These are phyloP conservation scores for Rhexocercosporidium sp. DNA, from an alignment of 2,329 filamentous ascomycete genomes.

Conservation along the genomic window DNA sequence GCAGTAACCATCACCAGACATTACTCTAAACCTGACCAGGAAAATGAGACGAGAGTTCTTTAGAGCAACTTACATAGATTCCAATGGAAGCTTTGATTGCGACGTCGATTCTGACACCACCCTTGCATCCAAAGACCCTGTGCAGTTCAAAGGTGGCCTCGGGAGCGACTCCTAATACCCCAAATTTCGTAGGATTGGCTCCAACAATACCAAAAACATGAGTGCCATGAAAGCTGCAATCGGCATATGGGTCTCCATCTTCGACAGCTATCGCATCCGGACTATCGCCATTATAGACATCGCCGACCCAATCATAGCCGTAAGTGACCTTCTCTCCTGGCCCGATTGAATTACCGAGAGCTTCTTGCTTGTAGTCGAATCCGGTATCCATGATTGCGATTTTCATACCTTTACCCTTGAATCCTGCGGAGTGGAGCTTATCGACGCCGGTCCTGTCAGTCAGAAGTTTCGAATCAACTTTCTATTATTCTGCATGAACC, in stretches of 20 bases:
- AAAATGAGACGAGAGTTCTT: too few relatives aligned
- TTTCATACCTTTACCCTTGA: conserved; percentile 52
- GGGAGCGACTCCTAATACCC: conserved; percentile 32
- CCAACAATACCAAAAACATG: conserved; percentile 33
- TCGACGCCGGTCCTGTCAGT: conserved; percentile 40
- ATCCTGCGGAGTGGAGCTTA: conserved; percentile 48
- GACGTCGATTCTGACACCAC: conserved; percentile 21
- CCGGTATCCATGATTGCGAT: conserved; percentile 48
- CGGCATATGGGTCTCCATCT: background rate
- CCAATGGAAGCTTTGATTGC: conserved; percentile 25
- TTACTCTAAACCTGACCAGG: too few relatives aligned
- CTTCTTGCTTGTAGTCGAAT: conserved; percentile 66
- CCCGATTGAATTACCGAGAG: conserved; percentile 69
- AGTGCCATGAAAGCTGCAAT: conserved; percentile 18
- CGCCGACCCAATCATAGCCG: conserved; percentile 64
- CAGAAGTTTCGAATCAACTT: background rate
- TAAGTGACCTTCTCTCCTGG: conserved; percentile 60
- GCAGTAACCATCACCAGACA: too few relatives aligned
- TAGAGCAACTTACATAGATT: conserved; percentile 24
- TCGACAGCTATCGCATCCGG: background rate
- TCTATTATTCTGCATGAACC: too few relatives aligned
- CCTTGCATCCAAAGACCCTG: conserved; percentile 27
- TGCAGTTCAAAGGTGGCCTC: conserved; percentile 23
- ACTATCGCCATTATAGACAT: conserved; percentile 41
- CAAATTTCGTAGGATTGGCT: conserved; percentile 19